Evolutionary conservation across 768 basidiomycete genomes (phyloP).

Genomic region (Glaciozyma martinii): DNA sequence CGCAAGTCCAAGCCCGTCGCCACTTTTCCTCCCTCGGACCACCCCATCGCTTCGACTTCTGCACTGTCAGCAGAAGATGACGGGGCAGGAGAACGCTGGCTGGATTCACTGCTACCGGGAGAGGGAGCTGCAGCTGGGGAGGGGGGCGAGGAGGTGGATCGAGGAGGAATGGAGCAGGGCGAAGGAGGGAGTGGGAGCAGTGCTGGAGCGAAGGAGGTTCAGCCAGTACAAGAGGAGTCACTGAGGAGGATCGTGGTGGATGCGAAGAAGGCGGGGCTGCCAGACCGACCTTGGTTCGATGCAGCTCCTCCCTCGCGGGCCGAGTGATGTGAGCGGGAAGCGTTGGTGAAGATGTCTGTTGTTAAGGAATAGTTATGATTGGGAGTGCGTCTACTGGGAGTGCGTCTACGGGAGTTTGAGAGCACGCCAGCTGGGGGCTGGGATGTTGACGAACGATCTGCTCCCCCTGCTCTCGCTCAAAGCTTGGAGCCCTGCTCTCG

Average conservation of each 20-base stretch:
- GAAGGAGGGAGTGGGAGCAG: no score
- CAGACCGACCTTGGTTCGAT: constrained; percentile 15
- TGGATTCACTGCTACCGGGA: neutral
- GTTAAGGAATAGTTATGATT: neutral
- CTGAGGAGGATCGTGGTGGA: neutral
- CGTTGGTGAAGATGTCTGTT: neutral
- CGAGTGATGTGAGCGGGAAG: neutral
- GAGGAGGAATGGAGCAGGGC: neutral
- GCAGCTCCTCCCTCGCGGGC: neutral
- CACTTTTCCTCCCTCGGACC: neutral
- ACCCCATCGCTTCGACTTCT: neutral
- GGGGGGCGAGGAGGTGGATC: neutral
- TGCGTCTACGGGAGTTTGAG: no score
- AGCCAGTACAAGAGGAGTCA: neutral
- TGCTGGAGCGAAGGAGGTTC: no score
- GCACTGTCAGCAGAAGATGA: neutral
- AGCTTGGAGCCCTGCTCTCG: no score
- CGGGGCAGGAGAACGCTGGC: constrained; percentile 6
- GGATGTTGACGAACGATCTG: neutral
- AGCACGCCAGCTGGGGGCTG: neutral
- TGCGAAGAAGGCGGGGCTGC: constrained; percentile 4
- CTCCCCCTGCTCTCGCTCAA: constrained; percentile 1
- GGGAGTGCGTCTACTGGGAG: no score
- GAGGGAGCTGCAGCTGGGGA: neutral
- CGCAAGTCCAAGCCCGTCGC: neutral